These are phyloP conservation scores for Rhinocladiella similis DNA, from an alignment of 2,329 filamentous ascomycete genomes.

Conservation along the genomic window DNA sequence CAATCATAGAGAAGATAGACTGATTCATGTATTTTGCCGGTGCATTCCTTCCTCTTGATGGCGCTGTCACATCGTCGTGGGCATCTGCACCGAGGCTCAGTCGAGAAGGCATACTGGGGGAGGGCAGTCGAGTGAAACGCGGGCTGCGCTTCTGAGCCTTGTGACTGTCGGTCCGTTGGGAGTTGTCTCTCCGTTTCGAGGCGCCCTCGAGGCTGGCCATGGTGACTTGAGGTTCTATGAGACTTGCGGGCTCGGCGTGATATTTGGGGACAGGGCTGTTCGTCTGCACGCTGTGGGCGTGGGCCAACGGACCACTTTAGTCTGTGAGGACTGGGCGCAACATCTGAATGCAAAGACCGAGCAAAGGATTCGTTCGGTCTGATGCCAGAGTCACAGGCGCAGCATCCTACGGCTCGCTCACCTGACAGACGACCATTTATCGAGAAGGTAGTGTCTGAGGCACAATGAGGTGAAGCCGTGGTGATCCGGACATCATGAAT, in stretches of 20 bases:
- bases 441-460: slow-evolving; percentile 10
- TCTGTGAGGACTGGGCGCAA: neutral
- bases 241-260: neutral
- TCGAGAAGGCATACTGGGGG: slow-evolving; percentile 57
- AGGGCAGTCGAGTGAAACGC: slow-evolving; percentile 44
- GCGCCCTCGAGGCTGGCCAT: slow-evolving; percentile 21
- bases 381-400: slow-evolving; percentile 15
- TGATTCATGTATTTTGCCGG: slow-evolving; percentile 76
- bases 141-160: slow-evolving; percentile 46
- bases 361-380: neutral
- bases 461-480: slow-evolving; percentile 1
- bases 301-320: slow-evolving; percentile 11
- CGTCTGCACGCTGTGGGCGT: neutral
- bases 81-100: slow-evolving; percentile 60
- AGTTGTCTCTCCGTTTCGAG: slow-evolving; percentile 33
- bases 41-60: slow-evolving; percentile 42
- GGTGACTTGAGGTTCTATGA: neutral
- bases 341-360: slow-evolving; percentile 12
- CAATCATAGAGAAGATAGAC: slow-evolving; percentile 89
- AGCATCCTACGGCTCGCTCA: slow-evolving; percentile 17
- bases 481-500: slow-evolving; percentile 14
- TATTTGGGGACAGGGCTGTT: neutral
- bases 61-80: slow-evolving; percentile 61
- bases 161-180: slow-evolving; percentile 39
- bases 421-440: slow-evolving; percentile 15